Conservation (phyloP, 2,329 filamentous ascomycete genomes). For the Hymenoscyphus albidus region DNA sequence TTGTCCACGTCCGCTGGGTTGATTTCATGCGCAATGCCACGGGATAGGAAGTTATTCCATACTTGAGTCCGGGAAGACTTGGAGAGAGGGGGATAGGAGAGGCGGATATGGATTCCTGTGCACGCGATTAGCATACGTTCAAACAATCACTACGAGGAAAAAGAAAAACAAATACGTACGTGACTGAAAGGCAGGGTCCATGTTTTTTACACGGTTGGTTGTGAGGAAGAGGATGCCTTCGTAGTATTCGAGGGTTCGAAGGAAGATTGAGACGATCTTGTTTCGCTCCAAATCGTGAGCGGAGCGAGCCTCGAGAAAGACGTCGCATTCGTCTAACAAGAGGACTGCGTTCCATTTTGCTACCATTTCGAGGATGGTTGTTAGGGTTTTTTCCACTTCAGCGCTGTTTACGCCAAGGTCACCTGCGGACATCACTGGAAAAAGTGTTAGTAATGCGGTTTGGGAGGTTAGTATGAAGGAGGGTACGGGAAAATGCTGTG, state of each 20-base stretch:
- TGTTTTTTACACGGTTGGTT: slow-evolving; percentile 32
- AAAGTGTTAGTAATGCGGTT: background rate
- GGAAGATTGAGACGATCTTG: slow-evolving; percentile 36
- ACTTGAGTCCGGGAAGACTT: slow-evolving; percentile 21
- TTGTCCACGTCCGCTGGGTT: slow-evolving; percentile 19
- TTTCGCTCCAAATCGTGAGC: slow-evolving; percentile 38
- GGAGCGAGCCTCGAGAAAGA: slow-evolving; percentile 36
- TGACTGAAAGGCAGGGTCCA: slow-evolving; percentile 36
- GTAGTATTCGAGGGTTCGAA: slow-evolving; percentile 37
- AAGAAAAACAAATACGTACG: slow-evolving; percentile 12
- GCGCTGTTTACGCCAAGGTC: slow-evolving; percentile 43
- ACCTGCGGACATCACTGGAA: slow-evolving; percentile 38
- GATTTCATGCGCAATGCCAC: slow-evolving; percentile 17
- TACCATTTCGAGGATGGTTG: slow-evolving; percentile 66
- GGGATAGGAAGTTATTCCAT: slow-evolving; percentile 22
- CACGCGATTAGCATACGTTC: background rate
- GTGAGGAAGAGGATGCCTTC: slow-evolving; percentile 38
- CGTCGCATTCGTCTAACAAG: slow-evolving; percentile 38
- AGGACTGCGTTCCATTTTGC: slow-evolving; percentile 58
- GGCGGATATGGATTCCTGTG: slow-evolving; percentile 30
- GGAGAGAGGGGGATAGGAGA: slow-evolving; percentile 28
- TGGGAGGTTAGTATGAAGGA: too few relatives aligned
- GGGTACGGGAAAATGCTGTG: too few relatives aligned
- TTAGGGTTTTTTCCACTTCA: slow-evolving; percentile 36
- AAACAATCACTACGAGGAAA: background rate